Conservation (phyloP, 2,329 filamentous ascomycete genomes). For the Penicillium capsulatum region DNA sequence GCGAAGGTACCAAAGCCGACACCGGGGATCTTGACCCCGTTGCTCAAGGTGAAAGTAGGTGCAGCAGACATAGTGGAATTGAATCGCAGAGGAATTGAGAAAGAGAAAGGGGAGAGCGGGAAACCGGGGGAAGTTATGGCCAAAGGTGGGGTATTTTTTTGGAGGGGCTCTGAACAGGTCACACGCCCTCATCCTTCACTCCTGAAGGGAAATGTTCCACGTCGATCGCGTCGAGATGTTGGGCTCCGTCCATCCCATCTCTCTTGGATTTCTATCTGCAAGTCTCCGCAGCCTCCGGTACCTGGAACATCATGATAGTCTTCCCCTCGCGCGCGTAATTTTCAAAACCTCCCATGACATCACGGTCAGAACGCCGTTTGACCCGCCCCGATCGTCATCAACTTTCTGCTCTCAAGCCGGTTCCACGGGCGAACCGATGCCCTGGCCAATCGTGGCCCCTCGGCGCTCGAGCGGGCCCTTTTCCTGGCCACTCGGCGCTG, state of each 20-base stretch:
- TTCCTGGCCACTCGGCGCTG: constrained; percentile 26
- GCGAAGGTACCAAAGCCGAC: constrained; percentile 64
- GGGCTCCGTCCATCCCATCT: no score
- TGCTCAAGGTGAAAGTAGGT: constrained; percentile 51
- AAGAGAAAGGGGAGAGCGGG: constrained; percentile 2
- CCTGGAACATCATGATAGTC: constrained; percentile 1
- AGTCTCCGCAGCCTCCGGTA: no score
- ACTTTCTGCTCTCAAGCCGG: constrained; percentile 29
- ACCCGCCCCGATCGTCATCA: constrained; percentile 31
- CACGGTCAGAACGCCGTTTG: constrained; percentile 29
- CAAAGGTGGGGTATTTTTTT: neutral
- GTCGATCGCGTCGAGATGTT: no score
- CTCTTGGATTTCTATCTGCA: no score
- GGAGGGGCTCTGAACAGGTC: no score
- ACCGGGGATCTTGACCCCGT: constrained; percentile 58
- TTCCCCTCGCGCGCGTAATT: constrained; percentile 14
- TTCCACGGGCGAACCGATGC: constrained; percentile 24
- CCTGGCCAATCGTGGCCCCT: constrained; percentile 19
- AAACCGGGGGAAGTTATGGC: constrained; percentile 6
- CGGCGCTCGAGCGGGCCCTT: constrained; percentile 3
- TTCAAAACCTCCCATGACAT: constrained; percentile 28
- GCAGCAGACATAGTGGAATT: constrained; percentile 53
- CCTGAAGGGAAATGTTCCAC: no score
- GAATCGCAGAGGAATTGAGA: constrained; percentile 5
- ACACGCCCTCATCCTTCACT: no score